phyloP scores from a whole-genome alignment of 768 basidiomycete genomes.

The Lactarius deliciosus region DNA sequence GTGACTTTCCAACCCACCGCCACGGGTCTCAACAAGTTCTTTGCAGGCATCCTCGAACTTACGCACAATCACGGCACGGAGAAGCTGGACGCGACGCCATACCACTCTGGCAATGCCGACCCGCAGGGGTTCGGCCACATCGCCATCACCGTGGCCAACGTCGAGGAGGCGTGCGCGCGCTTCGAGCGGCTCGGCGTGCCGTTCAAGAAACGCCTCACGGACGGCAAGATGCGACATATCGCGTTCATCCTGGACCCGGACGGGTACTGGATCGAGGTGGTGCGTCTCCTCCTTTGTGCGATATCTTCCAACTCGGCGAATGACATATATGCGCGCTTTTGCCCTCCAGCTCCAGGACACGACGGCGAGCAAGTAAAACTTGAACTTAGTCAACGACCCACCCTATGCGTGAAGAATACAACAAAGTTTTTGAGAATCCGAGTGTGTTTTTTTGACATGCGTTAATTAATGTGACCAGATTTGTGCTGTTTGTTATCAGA shows the following conservation, averaged over 20 bases:
- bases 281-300: conserved; percentile 10
- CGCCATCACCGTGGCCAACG: conserved; percentile 78
- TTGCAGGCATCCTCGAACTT: conserved; percentile 74
- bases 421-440: no score
- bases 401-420: background rate
- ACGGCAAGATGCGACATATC: conserved; percentile 83
- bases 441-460: no score
- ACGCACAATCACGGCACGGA: conserved; percentile 94
- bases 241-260: conserved; percentile 87
- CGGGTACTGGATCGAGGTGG: conserved; percentile 41
- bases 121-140: conserved; percentile 87
- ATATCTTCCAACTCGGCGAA: background rate
- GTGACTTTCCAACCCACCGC: background rate
- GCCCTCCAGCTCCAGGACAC: conserved; percentile 6
- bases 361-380: background rate
- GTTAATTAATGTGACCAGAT: no score
- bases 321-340: background rate
- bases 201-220: conserved; percentile 85
- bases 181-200: conserved; percentile 77
- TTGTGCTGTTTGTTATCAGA: no score
- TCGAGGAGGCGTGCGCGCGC: conserved; percentile 78
- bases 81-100: conserved; percentile 77
- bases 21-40: background rate
- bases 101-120: conserved; percentile 83
- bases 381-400: background rate